Evolutionary conservation across 208 protist species (phyloP).

Genomic region (Crithidia sp.): DNA sequence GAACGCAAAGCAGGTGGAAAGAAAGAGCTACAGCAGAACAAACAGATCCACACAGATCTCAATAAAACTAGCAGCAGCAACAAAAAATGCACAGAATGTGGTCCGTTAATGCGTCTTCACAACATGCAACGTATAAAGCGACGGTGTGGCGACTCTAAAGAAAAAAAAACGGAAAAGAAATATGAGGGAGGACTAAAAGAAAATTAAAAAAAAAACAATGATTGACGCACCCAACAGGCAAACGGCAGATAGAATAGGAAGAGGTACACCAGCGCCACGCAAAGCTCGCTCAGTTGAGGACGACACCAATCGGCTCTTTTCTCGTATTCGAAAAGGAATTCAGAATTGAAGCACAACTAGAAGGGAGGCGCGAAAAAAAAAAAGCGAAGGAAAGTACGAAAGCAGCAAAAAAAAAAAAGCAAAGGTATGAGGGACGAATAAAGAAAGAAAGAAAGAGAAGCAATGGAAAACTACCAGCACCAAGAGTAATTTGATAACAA

Average conservation of each 20-base stretch:
- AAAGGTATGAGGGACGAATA: background rate
- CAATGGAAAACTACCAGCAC: background rate
- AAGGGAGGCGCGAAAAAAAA: background rate
- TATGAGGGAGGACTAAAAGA: background rate
- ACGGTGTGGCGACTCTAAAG: background rate
- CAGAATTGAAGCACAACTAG: background rate
- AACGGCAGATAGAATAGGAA: too few relatives aligned
- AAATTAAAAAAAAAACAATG: background rate
- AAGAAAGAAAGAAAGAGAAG: background rate
- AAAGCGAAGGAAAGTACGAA: slow-evolving; percentile 14
- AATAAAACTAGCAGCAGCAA: too few relatives aligned
- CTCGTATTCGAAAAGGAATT: too few relatives aligned
- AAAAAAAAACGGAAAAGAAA: slow-evolving; percentile 10
- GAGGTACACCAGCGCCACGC: too few relatives aligned
- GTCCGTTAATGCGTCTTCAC: too few relatives aligned
- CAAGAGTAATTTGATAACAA: too few relatives aligned
- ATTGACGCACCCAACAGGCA: too few relatives aligned
- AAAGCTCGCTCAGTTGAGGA: too few relatives aligned
- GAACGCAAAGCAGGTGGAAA: background rate
- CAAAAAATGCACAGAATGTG: too few relatives aligned
- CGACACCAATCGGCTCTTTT: too few relatives aligned
- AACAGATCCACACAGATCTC: background rate
- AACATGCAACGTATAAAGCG: too few relatives aligned
- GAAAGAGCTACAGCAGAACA: slow-evolving; percentile 12
- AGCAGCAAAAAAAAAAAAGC: slow-evolving; percentile 13